Conservation (phyloP, 202 grass and related monocot genomes). For the Sporobolus alterniflorus region DNA sequence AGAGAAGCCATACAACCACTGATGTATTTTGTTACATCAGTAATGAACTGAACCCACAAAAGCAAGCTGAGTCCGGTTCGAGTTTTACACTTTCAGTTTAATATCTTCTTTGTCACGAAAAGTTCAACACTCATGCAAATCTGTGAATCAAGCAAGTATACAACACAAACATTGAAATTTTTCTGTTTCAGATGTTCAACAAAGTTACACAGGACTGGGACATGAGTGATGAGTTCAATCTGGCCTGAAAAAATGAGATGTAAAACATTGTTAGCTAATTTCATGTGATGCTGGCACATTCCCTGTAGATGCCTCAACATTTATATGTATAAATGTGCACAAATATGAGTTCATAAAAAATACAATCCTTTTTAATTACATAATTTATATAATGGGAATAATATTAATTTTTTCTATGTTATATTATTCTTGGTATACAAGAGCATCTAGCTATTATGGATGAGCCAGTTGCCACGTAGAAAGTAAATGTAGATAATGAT, state of each 20-base stretch:
- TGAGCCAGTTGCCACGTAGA: background rate
- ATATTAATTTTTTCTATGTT: too few species aligned
- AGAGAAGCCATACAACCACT: constrained; percentile 98
- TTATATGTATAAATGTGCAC: background rate
- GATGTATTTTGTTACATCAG: constrained; percentile 97
- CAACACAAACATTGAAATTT: constrained; percentile 91
- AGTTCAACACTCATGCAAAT: constrained; percentile 34
- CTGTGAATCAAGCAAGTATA: constrained; percentile 97
- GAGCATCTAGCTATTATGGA: constrained; percentile 36
- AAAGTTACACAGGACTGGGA: constrained; percentile 90
- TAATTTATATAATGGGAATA: too few species aligned
- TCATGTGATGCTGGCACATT: constrained; percentile 1
- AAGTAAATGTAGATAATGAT: background rate
- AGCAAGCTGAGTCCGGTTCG: constrained; percentile 9
- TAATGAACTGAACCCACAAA: constrained; percentile 72
- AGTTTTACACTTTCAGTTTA: background rate
- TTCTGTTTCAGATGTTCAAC: constrained; percentile 83
- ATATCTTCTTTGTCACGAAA: background rate
- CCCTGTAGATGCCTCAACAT: constrained; percentile 1
- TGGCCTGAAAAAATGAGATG: constrained; percentile 76
- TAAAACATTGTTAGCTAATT: constrained; percentile 29
- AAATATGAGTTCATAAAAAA: too few species aligned
- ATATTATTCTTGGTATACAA: constrained; percentile 27
- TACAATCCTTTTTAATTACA: too few species aligned
- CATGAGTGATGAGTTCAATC: constrained; percentile 98